phyloP scores from a whole-genome alignment of 176 grass and related monocot genomes.

The Carex myosuroides region DNA sequence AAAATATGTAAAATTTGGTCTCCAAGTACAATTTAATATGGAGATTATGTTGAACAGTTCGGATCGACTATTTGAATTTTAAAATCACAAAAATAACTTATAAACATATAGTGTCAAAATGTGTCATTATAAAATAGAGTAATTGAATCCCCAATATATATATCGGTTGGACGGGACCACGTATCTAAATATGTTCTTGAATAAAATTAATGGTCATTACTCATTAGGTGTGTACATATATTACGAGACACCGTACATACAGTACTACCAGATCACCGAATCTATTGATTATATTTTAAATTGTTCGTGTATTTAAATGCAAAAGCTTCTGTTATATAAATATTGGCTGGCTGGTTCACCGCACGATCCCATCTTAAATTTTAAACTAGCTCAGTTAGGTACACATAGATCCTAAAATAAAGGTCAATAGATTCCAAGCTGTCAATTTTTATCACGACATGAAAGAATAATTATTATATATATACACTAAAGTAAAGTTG shows the following conservation, averaged over 20 bases:
- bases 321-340: background rate
- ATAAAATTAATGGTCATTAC: background rate
- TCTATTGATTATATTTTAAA: background rate
- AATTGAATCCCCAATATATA: background rate
- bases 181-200: background rate
- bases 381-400: slow-evolving; percentile 1
- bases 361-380: background rate
- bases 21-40: too few species aligned
- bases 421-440: background rate
- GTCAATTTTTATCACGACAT: background rate
- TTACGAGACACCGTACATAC: background rate
- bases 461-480: background rate
- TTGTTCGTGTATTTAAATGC: background rate
- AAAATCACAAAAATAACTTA: too few species aligned
- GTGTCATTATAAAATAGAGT: too few species aligned
- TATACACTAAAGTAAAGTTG: background rate
- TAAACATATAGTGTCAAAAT: too few species aligned
- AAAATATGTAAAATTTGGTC: too few species aligned
- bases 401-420: background rate
- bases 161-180: background rate
- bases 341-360: background rate
- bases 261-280: background rate
- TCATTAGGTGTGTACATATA: background rate
- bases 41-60: too few species aligned
- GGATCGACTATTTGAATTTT: too few species aligned